Percentiles rank a stretch among this genome's conserved stretches.
These are phyloP conservation scores for Malassezia equina DNA, from an alignment of 1,284 basidiomycete genomes.

Conservation along the genomic window DNA sequence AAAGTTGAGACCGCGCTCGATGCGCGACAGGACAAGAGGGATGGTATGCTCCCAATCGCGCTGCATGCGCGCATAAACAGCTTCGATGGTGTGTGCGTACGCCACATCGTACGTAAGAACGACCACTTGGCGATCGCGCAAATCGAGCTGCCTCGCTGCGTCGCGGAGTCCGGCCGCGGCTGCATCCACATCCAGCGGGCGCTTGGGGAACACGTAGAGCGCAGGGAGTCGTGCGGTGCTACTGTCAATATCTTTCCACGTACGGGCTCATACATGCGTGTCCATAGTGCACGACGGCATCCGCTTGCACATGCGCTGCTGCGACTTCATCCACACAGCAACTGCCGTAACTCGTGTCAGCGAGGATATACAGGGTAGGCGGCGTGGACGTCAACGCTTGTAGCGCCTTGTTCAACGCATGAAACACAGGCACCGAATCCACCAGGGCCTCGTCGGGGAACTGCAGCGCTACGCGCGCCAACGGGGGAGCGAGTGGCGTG, in stretches of 20 bases:
- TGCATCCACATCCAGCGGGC: constrained; percentile 52
- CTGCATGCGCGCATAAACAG: constrained; percentile 30
- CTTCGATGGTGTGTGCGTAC: constrained; percentile 54
- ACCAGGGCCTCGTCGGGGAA: constrained; percentile 88
- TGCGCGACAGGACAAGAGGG: constrained; percentile 23
- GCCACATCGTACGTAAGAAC: constrained; percentile 69
- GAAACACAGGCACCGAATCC: constrained; percentile 73
- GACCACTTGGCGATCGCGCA: constrained; percentile 46
- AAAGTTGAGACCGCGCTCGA: constrained; percentile 30
- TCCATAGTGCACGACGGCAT: constrained; percentile 87
- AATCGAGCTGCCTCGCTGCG: constrained; percentile 13
- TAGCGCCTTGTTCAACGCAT: constrained; percentile 53
- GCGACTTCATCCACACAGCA: constrained; percentile 96
- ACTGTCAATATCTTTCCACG: neutral
- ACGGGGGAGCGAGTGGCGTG: constrained; percentile 2
- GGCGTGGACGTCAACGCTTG: constrained; percentile 47
- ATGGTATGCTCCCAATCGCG: constrained; percentile 47
- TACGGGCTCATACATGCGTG: constrained; percentile 74
- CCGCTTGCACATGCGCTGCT: constrained; percentile 84
- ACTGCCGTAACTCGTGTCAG: constrained; percentile 94
- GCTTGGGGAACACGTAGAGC: constrained; percentile 72
- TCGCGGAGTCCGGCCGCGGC: constrained; percentile 20
- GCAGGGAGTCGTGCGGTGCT: constrained; percentile 71
- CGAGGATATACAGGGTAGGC: constrained; percentile 69
- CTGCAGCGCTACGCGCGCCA: constrained; percentile 60